Evolutionary conservation across 2,329 filamentous ascomycete genomes (phyloP).

Genomic region (Colletotrichum graminicola): DNA sequence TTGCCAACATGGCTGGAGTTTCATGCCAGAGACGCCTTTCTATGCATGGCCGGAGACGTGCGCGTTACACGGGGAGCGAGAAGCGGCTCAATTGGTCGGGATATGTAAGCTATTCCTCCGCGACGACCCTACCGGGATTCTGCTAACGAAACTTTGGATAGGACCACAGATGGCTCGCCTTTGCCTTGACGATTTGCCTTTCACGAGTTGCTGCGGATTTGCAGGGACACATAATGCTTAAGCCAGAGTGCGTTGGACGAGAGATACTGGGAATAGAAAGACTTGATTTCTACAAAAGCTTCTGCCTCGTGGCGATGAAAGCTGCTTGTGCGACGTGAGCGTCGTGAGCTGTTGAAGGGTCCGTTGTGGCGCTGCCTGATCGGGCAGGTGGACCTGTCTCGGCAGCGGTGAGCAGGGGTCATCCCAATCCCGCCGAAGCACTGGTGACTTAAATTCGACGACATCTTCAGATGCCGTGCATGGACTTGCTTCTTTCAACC

Average conservation of each 20-base stretch:
- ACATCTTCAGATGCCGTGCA: neutral
- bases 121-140: neutral
- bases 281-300: neutral
- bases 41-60: conserved; percentile 25
- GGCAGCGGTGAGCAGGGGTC: neutral
- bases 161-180: neutral
- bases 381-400: conserved; percentile 7
- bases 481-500: neutral
- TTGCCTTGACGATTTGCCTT: neutral
- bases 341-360: neutral
- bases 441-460: conserved; percentile 8
- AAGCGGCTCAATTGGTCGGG: conserved; percentile 17
- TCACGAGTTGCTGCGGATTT: neutral
- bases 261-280: neutral
- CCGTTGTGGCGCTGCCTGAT: conserved; percentile 1
- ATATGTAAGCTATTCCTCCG: conserved; percentile 17
- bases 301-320: neutral
- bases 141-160: conserved; percentile 1
- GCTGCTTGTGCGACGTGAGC: neutral
- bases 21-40: conserved; percentile 5
- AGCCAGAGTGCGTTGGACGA: neutral
- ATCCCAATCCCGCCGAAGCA: conserved; percentile 5
- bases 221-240: neutral
- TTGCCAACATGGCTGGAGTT: conserved; percentile 28
- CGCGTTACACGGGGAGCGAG: conserved; percentile 25